These are phyloP conservation scores for Zychaea mexicana DNA, from an alignment of 371 early-diverging fungal species.

Conservation along the genomic window DNA sequence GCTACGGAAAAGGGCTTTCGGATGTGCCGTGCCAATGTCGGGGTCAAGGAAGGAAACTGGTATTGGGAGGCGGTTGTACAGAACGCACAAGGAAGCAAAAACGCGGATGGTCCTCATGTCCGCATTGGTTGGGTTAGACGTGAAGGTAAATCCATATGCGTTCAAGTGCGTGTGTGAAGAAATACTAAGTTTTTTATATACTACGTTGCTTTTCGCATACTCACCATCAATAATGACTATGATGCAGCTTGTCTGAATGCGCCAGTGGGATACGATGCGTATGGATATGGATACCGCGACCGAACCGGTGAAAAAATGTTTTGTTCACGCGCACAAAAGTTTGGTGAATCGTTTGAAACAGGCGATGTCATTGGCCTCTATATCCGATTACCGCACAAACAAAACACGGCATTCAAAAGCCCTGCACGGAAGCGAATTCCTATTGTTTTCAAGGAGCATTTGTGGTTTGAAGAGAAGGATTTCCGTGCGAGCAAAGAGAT, in stretches of 20 bases:
- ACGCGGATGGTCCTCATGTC: constrained; percentile 59
- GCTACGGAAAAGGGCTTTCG: constrained; percentile 72
- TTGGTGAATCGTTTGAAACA: constrained; percentile 62
- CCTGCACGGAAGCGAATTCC: constrained; percentile 58
- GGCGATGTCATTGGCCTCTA: constrained; percentile 74
- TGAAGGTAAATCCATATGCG: constrained; percentile 49
- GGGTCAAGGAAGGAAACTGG: constrained; percentile 71
- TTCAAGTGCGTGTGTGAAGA: no score
- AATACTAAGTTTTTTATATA: no score
- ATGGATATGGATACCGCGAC: constrained; percentile 71
- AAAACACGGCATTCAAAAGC: constrained; percentile 44
- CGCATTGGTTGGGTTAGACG: constrained; percentile 71
- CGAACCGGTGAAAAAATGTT: constrained; percentile 67
- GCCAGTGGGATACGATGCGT: constrained; percentile 74
- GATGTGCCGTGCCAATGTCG: constrained; percentile 69
- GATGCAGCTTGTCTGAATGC: constrained; percentile 61
- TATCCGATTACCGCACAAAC: constrained; percentile 58
- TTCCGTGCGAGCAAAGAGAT: constrained; percentile 61
- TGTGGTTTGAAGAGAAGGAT: constrained; percentile 72
- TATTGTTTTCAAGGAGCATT: constrained; percentile 63
- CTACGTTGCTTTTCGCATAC: no score
- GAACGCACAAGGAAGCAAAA: constrained; percentile 35
- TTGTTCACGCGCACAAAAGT: constrained; percentile 56
- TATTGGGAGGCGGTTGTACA: constrained; percentile 67
- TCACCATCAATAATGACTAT: background rate